Base-by-base conservation (phyloP, 2,329 filamentous ascomycete genomes). In the Tolypocladium nubicola region DNA sequence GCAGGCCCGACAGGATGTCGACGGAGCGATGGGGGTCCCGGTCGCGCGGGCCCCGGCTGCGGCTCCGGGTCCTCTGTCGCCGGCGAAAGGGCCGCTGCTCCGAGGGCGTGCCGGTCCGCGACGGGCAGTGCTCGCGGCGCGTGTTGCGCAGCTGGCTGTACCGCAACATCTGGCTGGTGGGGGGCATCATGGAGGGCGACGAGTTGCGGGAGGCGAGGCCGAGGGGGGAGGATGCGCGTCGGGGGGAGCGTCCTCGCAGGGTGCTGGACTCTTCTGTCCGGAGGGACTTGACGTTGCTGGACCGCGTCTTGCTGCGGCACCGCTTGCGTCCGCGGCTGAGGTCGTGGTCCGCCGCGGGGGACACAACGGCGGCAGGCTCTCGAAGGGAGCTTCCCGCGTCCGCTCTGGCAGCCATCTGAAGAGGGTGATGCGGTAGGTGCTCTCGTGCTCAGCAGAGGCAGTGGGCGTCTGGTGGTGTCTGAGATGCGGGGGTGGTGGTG, bases 121-220 rank as follows among this genome's bases (percentile, higher is more conserved):
- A 76, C 13, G 73, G 73, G 58, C 73, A 75, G 60, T 77, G 76
- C 61, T 75, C 75, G 23, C 77, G 73, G 45, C 75, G 72, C 39
- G 68, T 68, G 37, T 72, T 70, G 6, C 74, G 67, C 16, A 76
- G 69, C 14, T 74, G 67, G 45, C 73, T 71, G 57, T 73, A 71
- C 19, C 77, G 69, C 21, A 77, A 64, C 38, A 74, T 71, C 40
- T 73, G 71, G 57, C 71, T 72, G 35, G 71, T 73, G 14, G 76
- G 74, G 3, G 75, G 76, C 19, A 71, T 62, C 23, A 72, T 63
- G 14, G 68, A 61, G 5, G 70, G 70, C 7, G 72, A 73, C 2
- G 70, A 64, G 26, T 64, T 65, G 55, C 70, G 68, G 21, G 73
- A 71, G 56, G 66, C 59, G 40, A 65, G 62, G 53, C 59, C 64